Conservation (phyloP, 805 yeast species). For the Vanderwaltozyma tropicalis region DNA sequence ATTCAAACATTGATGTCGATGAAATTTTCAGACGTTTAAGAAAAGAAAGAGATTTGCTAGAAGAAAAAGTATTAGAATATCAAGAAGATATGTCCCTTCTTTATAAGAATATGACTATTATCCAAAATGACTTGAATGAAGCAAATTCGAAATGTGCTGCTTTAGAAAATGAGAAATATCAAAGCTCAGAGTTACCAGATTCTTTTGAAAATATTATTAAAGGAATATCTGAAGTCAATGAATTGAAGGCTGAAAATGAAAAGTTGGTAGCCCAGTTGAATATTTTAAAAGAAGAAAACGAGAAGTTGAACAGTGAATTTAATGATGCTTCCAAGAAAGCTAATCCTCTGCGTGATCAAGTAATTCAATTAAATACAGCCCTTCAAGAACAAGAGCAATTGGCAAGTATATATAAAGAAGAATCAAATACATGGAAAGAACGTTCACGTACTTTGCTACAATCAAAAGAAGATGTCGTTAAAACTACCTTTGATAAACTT, state of each 20-base stretch:
- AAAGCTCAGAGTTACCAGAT: no score
- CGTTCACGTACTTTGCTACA: background rate
- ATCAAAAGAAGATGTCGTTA: background rate
- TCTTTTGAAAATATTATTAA: no score
- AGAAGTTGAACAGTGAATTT: no score
- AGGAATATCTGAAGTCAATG: no score
- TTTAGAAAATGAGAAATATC: no score
- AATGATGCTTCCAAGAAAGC: background rate
- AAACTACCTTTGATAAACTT: no score
- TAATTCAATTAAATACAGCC: background rate
- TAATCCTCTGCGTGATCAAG: background rate
- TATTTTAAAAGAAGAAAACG: no score
- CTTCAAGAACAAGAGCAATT: background rate
- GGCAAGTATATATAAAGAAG: background rate
- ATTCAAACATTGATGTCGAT: background rate
- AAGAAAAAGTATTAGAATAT: background rate
- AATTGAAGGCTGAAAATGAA: no score
- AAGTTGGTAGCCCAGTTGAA: no score
- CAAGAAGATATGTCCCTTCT: background rate
- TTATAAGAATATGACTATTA: background rate
- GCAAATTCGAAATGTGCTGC: no score
- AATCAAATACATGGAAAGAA: background rate
- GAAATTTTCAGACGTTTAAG: slow-evolving; percentile 6
- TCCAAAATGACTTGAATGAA: no score
- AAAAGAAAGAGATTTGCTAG: slow-evolving; percentile 5